Base-by-base conservation (phyloP, 768 basidiomycete genomes). In the Galerina sulciceps region DNA sequence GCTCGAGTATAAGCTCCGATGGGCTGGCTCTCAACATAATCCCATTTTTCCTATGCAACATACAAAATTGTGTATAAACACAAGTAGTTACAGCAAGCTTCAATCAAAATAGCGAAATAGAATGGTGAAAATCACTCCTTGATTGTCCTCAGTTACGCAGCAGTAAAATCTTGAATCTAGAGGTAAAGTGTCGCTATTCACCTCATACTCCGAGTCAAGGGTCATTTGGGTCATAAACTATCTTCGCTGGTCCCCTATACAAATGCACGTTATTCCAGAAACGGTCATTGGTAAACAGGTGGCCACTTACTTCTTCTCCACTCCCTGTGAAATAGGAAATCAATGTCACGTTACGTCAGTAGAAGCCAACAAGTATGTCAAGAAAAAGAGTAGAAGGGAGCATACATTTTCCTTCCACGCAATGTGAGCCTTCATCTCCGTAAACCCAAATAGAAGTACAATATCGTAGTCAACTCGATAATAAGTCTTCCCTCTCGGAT, bases 341-440 rank as follows among this genome's bases (percentile, higher is more conserved):
- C 13, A 53, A 38, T 6, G 44, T 45, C 34, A 31, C n/a, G n/a
- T n/a, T n/a, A n/a, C n/a, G 22, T 41, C 23, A 34, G 23, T 15
- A 41, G 35, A 10, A 40, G 10, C 9, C 34, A 31, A 11, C 8
- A 22, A 1, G 35, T 22, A 22, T 64, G 11, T 62, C 53, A 31
- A 45, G 15, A 11, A 50, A 49, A 44, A n/a, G n/a, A 17, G 31
- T 14, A 18, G 0, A 22, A 23, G 43, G 15, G 44, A 51, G 34
- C 75, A 74, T 9, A 64, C 82, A 47, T 78, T 73, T 37, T 82
- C 80, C 55, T 69, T 61, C 81, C 81, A 84, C 40, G 70, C 65
- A 54, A 83, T 72, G 38, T 79, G 75, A 0, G 80, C 82, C 53
- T 71, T 76, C 58, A 82, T 64, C 59, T 84, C 83, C 1, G 82